These are phyloP conservation scores for Candida tibetensis DNA, from an alignment of 805 yeast genomes.

Conservation along the genomic window DNA sequence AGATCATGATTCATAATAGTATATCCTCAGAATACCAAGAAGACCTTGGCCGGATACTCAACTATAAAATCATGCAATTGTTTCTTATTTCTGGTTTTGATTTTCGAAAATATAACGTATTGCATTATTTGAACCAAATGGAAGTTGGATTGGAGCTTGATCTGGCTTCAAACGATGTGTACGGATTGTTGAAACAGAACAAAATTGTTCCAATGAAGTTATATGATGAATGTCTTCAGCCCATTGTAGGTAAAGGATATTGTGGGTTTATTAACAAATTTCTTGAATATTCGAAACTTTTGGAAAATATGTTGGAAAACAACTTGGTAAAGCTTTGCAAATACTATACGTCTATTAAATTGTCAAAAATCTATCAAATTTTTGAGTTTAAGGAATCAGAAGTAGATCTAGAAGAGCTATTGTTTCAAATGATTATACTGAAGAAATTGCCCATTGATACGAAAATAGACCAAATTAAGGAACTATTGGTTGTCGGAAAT, in stretches of 20 bases:
- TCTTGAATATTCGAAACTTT: background rate
- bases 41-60: conserved; percentile 12
- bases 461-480: conserved; percentile 32
- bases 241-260: conserved; percentile 5
- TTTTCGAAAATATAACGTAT: conserved; percentile 28
- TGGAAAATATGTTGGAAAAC: conserved; percentile 22
- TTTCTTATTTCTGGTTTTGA: conserved; percentile 33
- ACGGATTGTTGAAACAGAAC: conserved; percentile 9
- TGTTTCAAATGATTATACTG: conserved; percentile 33
- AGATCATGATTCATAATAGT: conserved; percentile 22
- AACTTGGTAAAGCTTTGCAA: conserved; percentile 30
- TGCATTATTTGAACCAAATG: conserved; percentile 14
- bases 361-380: conserved; percentile 18
- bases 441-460: conserved; percentile 30
- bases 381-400: conserved; percentile 13
- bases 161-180: conserved; percentile 6
- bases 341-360: conserved; percentile 26
- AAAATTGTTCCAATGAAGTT: conserved; percentile 14
- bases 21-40: conserved; percentile 4
- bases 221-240: conserved; percentile 14
- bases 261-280: conserved; percentile 1
- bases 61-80: conserved; percentile 29
- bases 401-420: conserved; percentile 23
- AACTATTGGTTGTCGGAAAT: conserved; percentile 23
- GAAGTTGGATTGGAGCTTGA: background rate